Evolutionary conservation across 148 eudicot species (phyloP).

Genomic region (Persicaria maculosa): DNA sequence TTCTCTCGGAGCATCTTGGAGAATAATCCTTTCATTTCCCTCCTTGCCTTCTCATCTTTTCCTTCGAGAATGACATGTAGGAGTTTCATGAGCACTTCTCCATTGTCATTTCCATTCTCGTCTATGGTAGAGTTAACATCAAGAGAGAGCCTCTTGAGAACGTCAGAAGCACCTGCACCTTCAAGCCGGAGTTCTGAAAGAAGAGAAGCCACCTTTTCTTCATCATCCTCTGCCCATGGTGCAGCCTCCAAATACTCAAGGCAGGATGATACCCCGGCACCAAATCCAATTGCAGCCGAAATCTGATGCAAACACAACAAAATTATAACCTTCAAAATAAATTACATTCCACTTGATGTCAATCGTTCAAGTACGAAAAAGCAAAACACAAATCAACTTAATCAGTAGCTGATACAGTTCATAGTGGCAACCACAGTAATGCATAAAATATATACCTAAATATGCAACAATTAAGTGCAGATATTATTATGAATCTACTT

Average conservation of each 20-base stretch:
- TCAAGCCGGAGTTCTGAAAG: conserved; percentile 76
- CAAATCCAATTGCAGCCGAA: conserved; percentile 96
- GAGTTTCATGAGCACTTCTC: conserved; percentile 76
- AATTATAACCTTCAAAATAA: neutral
- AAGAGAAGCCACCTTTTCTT: conserved; percentile 76
- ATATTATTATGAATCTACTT: no score
- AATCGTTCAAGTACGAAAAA: neutral
- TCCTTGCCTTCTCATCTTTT: conserved; percentile 89
- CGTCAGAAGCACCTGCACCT: conserved; percentile 67
- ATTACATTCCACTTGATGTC: neutral
- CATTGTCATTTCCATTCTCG: conserved; percentile 32
- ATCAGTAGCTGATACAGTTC: neutral
- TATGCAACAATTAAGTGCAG: neutral
- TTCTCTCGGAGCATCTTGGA: conserved; percentile 86
- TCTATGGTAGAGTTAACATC: conserved; percentile 33
- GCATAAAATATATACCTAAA: neutral
- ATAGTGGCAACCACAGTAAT: neutral
- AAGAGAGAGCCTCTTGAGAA: conserved; percentile 74
- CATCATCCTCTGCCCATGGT: conserved; percentile 98
- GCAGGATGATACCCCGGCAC: conserved; percentile 89
- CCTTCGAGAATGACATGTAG: conserved; percentile 83
- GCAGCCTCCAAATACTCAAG: conserved; percentile 98
- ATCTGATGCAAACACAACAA: conserved; percentile 34
- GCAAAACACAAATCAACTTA: neutral
- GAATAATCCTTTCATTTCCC: conserved; percentile 85